phyloP scores from a whole-genome alignment of 2,329 filamentous ascomycete genomes.

The Colletotrichum ledebouriae region DNA sequence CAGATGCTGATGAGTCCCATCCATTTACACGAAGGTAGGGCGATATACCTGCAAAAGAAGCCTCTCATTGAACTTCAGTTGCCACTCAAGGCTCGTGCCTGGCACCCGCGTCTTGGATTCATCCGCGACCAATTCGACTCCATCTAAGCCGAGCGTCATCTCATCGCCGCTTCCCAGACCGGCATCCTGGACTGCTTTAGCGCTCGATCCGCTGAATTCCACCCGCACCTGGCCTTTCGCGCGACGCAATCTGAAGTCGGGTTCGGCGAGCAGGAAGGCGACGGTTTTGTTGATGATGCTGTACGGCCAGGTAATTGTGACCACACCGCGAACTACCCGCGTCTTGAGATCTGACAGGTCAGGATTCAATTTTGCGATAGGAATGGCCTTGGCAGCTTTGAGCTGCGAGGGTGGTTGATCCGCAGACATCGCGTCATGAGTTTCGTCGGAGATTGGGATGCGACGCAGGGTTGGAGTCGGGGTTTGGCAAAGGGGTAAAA shows the following conservation, averaged over 20 bases:
- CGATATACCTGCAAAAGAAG: conserved; percentile 61
- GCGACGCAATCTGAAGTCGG: conserved; percentile 84
- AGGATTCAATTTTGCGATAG: conserved; percentile 69
- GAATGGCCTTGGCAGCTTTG: conserved; percentile 50
- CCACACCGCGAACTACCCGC: conserved; percentile 73
- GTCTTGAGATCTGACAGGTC: conserved; percentile 56
- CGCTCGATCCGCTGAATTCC: conserved; percentile 78
- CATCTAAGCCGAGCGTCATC: conserved; percentile 76
- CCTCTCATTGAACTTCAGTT: conserved; percentile 67
- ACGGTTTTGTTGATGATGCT: conserved; percentile 81
- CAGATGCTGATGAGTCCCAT: conserved; percentile 42
- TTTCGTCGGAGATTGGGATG: background rate
- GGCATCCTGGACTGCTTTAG: conserved; percentile 75
- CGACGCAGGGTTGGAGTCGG: conserved; percentile 12
- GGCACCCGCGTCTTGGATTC: conserved; percentile 61
- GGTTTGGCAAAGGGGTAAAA: conserved; percentile 15
- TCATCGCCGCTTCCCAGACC: conserved; percentile 84
- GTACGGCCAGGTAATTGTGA: conserved; percentile 93
- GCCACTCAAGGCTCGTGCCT: conserved; percentile 69
- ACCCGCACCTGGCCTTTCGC: conserved; percentile 85
- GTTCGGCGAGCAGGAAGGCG: conserved; percentile 86
- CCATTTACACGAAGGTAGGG: too few species aligned
- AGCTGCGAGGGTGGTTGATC: conserved; percentile 41
- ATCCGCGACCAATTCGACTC: conserved; percentile 74
- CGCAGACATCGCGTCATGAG: conserved; percentile 43